These are phyloP conservation scores for Thelonectria rubi DNA, from an alignment of 2,329 filamentous ascomycete genomes.

Conservation along the genomic window DNA sequence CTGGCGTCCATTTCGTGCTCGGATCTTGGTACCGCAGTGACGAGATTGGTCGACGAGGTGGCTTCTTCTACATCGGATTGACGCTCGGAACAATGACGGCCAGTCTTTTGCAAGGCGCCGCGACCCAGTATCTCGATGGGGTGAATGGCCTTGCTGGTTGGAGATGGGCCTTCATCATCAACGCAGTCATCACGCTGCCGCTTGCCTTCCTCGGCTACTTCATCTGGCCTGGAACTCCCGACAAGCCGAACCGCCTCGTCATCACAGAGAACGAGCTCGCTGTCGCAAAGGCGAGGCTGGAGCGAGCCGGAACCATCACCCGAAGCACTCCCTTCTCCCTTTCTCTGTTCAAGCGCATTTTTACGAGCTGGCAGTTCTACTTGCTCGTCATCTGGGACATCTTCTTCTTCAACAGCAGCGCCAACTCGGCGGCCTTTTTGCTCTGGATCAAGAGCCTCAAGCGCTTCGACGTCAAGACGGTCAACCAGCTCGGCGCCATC, in stretches of 20 bases:
- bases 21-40: constrained; percentile 34
- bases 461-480: constrained; percentile 22
- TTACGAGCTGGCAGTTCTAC: constrained; percentile 30
- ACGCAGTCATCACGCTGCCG: constrained; percentile 31
- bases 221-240: constrained; percentile 32
- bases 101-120: constrained; percentile 28
- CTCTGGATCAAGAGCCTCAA: constrained; percentile 34
- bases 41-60: constrained; percentile 31
- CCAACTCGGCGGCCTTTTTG: constrained; percentile 30
- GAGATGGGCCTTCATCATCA: constrained; percentile 35
- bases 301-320: constrained; percentile 17
- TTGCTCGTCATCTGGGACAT: constrained; percentile 29
- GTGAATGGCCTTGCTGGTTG: constrained; percentile 25
- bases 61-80: constrained; percentile 29
- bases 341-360: constrained; percentile 20
- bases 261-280: constrained; percentile 20
- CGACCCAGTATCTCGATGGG: constrained; percentile 28
- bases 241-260: constrained; percentile 25
- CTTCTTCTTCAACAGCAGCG: constrained; percentile 31
- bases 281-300: constrained; percentile 18
- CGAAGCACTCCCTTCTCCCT: constrained; percentile 28
- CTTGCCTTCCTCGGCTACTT: constrained; percentile 31
- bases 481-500: constrained; percentile 32
- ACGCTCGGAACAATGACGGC: constrained; percentile 31
- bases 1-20: constrained; percentile 30